Conservation (phyloP, 768 basidiomycete species). For the Harrya chromipes region DNA sequence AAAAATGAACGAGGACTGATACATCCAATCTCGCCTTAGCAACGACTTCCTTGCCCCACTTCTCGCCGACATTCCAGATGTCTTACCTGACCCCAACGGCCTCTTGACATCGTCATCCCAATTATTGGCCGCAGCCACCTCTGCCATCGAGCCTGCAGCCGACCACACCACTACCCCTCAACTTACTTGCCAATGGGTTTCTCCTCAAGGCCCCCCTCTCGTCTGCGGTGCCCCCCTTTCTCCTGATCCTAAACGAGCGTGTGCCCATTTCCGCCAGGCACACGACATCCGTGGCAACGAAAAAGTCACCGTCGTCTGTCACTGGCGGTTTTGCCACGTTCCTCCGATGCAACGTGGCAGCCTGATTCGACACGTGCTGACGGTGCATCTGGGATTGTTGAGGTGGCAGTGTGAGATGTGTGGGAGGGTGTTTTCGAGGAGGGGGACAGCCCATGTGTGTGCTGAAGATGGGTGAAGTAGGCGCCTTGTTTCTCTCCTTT, state of each 20-base stretch:
- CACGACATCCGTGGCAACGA: conserved; percentile 19
- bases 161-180: too few species aligned
- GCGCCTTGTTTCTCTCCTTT: too few species aligned
- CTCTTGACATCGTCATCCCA: background rate
- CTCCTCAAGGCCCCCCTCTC: background rate
- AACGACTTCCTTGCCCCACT: conserved; percentile 13
- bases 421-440: conserved; percentile 15
- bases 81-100: background rate
- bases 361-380: conserved; percentile 16
- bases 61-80: conserved; percentile 1
- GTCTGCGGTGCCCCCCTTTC: conserved; percentile 7
- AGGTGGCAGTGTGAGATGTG: conserved; percentile 14
- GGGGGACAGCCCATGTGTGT: conserved; percentile 13
- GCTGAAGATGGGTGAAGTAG: background rate
- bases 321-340: conserved; percentile 12
- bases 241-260: background rate
- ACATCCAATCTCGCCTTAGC: background rate
- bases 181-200: conserved; percentile 12
- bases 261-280: conserved; percentile 9
- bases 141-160: background rate
- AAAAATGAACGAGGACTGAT: background rate
- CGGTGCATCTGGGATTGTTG: conserved; percentile 15
- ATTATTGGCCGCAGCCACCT: too few species aligned
- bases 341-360: conserved; percentile 20
- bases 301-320: conserved; percentile 7